Evolutionary conservation across 257 asterid species (phyloP), one percentile per base, ranked within the genome.

Genomic region (Henckelia pumila): DNA sequence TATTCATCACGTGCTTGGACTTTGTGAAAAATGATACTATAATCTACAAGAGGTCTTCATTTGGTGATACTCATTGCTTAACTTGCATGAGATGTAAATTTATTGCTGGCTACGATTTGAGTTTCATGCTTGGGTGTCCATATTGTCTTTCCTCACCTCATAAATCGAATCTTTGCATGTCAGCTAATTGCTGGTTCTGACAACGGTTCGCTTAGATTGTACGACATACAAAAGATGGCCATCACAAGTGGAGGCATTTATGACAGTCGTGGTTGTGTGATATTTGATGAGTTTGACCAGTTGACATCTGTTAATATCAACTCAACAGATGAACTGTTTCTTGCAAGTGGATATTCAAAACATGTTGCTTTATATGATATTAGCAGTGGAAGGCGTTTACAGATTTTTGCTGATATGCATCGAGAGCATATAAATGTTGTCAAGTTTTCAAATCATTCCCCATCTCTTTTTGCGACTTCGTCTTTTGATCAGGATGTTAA

Each of bases 151-250:
- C 8, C 40, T 56, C 66, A 56, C 40, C 59, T 62, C 72, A 63
- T 61, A 71, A 57, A 64, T 55, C 2, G 21, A 33, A 30, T 66
- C 68, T 58, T 73, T 63, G 24, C 49, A 57, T 83, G 75, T 79
- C 95, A 91, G 98, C 92, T 91, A 63, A 84, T 91, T 69, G 96
- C 98, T 70, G 98, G 98, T 77, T 91, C 98, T 25, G 98, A 91
- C 64, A 91, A 88, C 70, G 96, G 96, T 72, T 79, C 93, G 2
- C 94, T 91, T 71, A 84, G 89, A 77, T 76, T 91, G 74, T 88
- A 80, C 67, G 96, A 91, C 76, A 73, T 85, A 74, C 84, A 79
- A 32, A 75, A 73, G 53, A 76, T 71, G 74, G 70, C 88, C 60
- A 60, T 75, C 78, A 75, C 79, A 64, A 79, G 74, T 73, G 67